phyloP scores from a whole-genome alignment of 148 eudicot genomes.

The Drosera capensis region DNA sequence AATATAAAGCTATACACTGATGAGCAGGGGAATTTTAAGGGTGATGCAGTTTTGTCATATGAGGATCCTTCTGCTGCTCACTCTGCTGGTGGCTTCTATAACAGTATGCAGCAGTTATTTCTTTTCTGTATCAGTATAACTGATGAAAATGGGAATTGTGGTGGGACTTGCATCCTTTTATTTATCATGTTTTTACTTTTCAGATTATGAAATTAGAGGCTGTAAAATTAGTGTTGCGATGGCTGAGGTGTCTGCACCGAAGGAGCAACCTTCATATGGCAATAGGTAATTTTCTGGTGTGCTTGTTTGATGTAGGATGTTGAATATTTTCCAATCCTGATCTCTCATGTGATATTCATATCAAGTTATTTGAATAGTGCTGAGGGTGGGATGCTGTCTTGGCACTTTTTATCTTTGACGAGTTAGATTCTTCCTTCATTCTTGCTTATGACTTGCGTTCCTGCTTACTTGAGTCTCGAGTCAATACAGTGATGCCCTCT shows the following conservation, averaged over 20 bases:
- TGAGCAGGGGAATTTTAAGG: conserved; percentile 86
- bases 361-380: neutral
- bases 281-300: conserved; percentile 29
- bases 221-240: conserved; percentile 66
- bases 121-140: neutral
- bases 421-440: no score
- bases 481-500: no score
- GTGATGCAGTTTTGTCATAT: conserved; percentile 77
- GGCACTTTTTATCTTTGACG: no score
- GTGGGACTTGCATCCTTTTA: neutral
- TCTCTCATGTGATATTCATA: neutral
- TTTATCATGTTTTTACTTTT: conserved; percentile 5
- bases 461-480: no score
- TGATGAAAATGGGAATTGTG: no score
- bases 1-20: conserved; percentile 80
- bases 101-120: conserved; percentile 22
- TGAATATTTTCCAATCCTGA: no score
- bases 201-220: conserved; percentile 74
- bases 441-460: no score
- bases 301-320: neutral
- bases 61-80: conserved; percentile 97
- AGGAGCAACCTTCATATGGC: conserved; percentile 39
- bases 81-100: conserved; percentile 74
- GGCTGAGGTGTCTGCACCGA: conserved; percentile 92
- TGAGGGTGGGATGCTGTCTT: no score